Evolutionary conservation across 1,139 yeast genomes (phyloP), one percentile per base, ranked within the genome.

Genomic region (Pichia sp.): DNA sequence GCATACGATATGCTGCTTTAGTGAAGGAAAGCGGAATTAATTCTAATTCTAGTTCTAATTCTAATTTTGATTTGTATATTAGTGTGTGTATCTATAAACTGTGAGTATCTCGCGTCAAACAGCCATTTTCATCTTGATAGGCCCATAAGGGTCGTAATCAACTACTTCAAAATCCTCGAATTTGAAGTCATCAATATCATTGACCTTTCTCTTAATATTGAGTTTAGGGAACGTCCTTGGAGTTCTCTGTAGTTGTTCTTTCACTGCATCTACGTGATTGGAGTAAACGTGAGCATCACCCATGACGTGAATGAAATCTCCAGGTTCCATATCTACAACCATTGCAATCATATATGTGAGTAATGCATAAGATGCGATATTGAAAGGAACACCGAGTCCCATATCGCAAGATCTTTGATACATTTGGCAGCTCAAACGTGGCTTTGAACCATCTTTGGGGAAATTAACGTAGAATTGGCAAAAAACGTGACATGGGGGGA

Each of bases 311-410:
- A 88, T 74, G 48, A 91, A 84, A 50, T 88, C 97, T 22, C 97
- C 97, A 48, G 95, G 82, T 50, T 87, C 94, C 83, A 88, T 79
- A 46, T 76, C 94, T 32, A 87, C 88, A 10, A 91, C 83, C 48
- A 85, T 88, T 2, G 99, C 98, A 49, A 91, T 83, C 97, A 91
- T 91, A 51, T 74, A 81, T 3, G 96, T 87, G 45, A 91, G 67
- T 41, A 91, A 66, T 0, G 98, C 95, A 56, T 91, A 91, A 0
- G 96, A 86, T 0, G 99, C 98, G 53, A 93, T 91, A 56, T 91
- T 93, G 61, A 91, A 91, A 0, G 99, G 99, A 13, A 91, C 97
- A 11, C 99, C 99, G 25, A 91, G 72, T 1, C 99, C 99, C 96
- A 91, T 88, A 55, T 91, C 99, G 62, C 97, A 91, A n/a, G 96